phyloP scores from a whole-genome alignment of 2,329 filamentous ascomycete species.

The Botrytis fabae region DNA sequence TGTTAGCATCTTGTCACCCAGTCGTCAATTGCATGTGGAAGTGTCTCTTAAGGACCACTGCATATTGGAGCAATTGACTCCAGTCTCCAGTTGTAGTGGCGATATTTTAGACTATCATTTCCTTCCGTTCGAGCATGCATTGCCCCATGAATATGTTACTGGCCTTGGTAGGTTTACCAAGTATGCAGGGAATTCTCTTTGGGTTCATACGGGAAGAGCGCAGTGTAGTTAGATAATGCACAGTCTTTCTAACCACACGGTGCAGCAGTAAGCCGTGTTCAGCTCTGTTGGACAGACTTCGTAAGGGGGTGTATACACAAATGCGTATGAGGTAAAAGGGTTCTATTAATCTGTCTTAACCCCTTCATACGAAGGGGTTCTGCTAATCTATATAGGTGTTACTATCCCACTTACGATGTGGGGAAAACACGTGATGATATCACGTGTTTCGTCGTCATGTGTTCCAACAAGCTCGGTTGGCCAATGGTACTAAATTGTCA shows the following conservation, averaged over 20 bases:
- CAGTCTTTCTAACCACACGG: background rate
- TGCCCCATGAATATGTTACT: background rate
- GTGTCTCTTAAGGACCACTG: background rate
- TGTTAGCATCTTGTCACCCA: background rate
- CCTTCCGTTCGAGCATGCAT: slow-evolving; percentile 7
- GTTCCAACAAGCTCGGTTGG: no score
- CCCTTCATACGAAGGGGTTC: no score
- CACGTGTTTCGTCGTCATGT: no score
- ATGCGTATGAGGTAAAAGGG: no score
- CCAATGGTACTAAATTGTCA: background rate
- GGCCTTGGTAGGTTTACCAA: background rate
- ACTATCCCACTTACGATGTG: no score
- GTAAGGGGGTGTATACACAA: no score
- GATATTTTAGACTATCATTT: background rate
- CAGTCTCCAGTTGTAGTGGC: background rate
- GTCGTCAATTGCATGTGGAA: background rate
- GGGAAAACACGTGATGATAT: no score
- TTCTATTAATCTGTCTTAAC: no score
- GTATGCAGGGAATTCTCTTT: background rate
- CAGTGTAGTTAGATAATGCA: background rate
- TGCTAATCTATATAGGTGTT: no score
- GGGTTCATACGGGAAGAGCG: background rate
- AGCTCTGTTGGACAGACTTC: background rate
- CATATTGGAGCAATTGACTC: background rate
- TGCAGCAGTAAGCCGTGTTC: background rate